Evolutionary conservation across 1,284 basidiomycete species (phyloP).

Genomic region (Mrakiaceae sp.): DNA sequence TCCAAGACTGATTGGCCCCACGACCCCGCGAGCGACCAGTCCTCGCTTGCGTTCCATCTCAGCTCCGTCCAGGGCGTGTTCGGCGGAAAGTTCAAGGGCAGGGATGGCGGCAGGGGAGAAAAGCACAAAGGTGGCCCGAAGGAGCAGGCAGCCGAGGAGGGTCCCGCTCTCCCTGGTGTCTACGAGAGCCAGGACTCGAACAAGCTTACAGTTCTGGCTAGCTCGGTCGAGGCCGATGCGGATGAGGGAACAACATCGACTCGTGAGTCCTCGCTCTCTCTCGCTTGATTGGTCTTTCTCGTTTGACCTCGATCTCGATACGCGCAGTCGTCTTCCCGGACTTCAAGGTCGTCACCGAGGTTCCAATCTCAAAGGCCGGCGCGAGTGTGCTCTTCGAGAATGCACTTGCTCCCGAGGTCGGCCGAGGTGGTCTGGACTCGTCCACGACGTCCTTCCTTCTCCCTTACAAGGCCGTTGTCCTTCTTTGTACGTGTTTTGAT

Average conservation of each 20-base stretch:
- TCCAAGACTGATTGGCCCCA: constrained; percentile 75
- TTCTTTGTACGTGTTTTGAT: constrained; percentile 54
- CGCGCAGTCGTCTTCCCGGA: constrained; percentile 69
- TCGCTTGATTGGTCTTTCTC: constrained; percentile 54
- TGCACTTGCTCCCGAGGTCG: constrained; percentile 48
- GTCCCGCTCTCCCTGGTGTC: constrained; percentile 1
- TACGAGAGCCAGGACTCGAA: constrained; percentile 20
- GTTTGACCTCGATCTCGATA: constrained; percentile 18
- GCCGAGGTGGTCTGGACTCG: constrained; percentile 36
- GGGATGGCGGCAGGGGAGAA: background rate
- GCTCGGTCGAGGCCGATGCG: constrained; percentile 18
- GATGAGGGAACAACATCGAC: constrained; percentile 20
- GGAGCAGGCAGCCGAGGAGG: background rate
- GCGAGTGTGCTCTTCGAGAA: constrained; percentile 57
- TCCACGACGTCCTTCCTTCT: constrained; percentile 45
- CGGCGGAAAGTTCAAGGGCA: background rate
- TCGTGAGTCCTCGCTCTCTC: constrained; percentile 29
- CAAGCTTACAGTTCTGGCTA: constrained; percentile 18
- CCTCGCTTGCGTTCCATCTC: constrained; percentile 56
- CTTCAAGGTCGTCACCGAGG: constrained; percentile 64
- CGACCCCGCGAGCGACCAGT: constrained; percentile 51
- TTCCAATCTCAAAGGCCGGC: constrained; percentile 50
- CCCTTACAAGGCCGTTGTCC: constrained; percentile 56
- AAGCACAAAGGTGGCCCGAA: background rate
- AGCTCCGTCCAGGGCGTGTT: constrained; percentile 10